Base-by-base conservation (phyloP, 2,329 filamentous ascomycete species). In the Fusarium abutilonis region DNA sequence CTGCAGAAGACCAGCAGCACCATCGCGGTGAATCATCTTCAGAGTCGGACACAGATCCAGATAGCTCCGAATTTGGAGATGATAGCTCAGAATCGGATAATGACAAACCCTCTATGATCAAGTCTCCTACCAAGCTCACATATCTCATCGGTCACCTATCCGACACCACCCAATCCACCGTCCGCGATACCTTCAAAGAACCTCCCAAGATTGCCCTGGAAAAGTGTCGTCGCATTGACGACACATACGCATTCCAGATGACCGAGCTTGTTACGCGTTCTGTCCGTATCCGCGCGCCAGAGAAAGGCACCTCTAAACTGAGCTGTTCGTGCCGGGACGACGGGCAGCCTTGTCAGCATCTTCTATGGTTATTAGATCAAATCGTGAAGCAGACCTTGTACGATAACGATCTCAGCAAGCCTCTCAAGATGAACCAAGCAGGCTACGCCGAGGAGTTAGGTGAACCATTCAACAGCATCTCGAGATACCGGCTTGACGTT, bases 211-310 rank as follows among this genome's bases (percentile, higher is more conserved):
- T 86, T 55, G 74, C 78, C 0, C 72, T 86, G 7, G 79, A 84
- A 63, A 78, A 78, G 51, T 86, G 83, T 56, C 78, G 79, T 19
- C 75, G 78, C 36, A 76, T 79, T 39, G 76, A 79, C 21, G 68
- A 81, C 56, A 80, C 82, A 17, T 85, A 83, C 53, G 81, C 83
- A 43, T 86, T 86, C 56, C 79, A 85, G 65, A 79, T 86, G 74
- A 82, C 81, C 4, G 84, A 86, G 69, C 73, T 81, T 3, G 80
- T 82, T 23, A 82, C 82, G 13, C 79, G 80, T 10, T 82, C 81
- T 15, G 76, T 86, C 38, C 78, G 82, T 36, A 82, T 84, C 28
- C 79, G 80, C 3, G 74, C 76, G 3, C 69, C 75, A 0, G 70
- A 71, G 28, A 78, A 78, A 58, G 76, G 69, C 31, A 77, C 75